Evolutionary conservation across 2,329 filamentous ascomycete genomes (phyloP).

Genomic region (Apiospora kogelbergensis): DNA sequence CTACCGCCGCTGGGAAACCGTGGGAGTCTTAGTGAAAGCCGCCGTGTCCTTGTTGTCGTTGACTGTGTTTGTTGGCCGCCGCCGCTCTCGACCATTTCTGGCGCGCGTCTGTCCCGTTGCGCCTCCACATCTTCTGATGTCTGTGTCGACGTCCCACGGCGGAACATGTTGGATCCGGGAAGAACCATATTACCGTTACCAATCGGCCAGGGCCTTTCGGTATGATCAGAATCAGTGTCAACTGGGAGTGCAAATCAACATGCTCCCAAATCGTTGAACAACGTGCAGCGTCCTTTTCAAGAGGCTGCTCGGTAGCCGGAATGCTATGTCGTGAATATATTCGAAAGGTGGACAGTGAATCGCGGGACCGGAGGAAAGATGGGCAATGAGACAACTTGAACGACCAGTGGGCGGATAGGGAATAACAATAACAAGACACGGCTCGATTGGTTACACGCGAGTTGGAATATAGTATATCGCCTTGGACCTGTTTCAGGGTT

Average conservation of each 20-base stretch:
- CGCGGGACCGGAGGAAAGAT: neutral
- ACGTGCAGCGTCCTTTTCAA: neutral
- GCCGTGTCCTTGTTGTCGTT: neutral
- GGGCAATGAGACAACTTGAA: neutral
- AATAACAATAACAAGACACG: conserved; percentile 4
- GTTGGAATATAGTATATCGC: neutral
- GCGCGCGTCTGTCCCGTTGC: neutral
- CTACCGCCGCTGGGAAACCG: neutral
- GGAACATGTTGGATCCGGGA: conserved; percentile 11
- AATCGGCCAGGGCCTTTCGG: neutral
- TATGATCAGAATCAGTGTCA: neutral
- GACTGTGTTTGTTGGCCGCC: neutral
- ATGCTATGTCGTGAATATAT: neutral
- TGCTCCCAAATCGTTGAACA: neutral
- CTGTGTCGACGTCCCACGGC: neutral
- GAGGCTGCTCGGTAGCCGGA: neutral
- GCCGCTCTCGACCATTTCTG: neutral
- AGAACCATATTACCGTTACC: conserved; percentile 12
- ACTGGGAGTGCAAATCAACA: neutral
- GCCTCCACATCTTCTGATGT: conserved; percentile 1
- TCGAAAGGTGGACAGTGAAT: neutral
- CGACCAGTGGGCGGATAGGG: too few species aligned
- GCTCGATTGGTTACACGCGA: neutral
- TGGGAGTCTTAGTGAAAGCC: neutral
- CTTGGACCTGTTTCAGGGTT: neutral